phyloP scores from a whole-genome alignment of 768 basidiomycete species.

The Leccinum aurantiacum region DNA sequence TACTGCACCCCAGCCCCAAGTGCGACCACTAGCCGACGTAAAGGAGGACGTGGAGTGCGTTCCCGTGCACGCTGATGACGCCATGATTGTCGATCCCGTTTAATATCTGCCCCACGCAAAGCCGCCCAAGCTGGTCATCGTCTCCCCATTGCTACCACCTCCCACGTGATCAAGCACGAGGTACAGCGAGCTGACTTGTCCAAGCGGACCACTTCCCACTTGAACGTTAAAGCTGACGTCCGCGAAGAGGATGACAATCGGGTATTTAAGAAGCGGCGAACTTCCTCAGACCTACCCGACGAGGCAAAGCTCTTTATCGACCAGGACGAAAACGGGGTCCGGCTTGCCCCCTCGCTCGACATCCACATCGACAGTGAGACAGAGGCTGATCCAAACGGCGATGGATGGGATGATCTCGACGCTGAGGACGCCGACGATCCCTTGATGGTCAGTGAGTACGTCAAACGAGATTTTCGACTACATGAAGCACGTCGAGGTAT shows the following conservation, averaged over 20 bases:
- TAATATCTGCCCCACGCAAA: too few relatives aligned
- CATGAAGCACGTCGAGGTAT: conserved; percentile 81
- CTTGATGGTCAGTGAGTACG: conserved; percentile 96
- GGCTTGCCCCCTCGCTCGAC: conserved; percentile 44
- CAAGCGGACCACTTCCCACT: too few relatives aligned
- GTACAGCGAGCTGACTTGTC: too few relatives aligned
- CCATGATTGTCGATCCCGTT: too few relatives aligned
- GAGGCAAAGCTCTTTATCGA: conserved; percentile 46
- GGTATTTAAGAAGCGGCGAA: conserved; percentile 72
- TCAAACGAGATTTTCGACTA: conserved; percentile 90
- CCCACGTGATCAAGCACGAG: too few relatives aligned
- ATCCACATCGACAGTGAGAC: conserved; percentile 43
- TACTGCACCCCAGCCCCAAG: too few relatives aligned
- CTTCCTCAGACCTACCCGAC: conserved; percentile 63
- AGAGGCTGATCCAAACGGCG: conserved; percentile 65
- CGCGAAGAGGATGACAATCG: conserved; percentile 53
- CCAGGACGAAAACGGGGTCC: conserved; percentile 32
- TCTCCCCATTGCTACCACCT: too few relatives aligned
- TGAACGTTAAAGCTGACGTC: too few relatives aligned
- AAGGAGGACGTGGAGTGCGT: too few relatives aligned
- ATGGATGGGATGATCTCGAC: conserved; percentile 89
- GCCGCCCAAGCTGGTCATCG: too few relatives aligned
- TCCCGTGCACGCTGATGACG: too few relatives aligned
- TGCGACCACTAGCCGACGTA: too few relatives aligned
- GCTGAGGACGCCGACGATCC: conserved; percentile 92